Evolutionary conservation across 169 alveolate species (phyloP).

Genomic region (Besnoitia besnoiti): DNA sequence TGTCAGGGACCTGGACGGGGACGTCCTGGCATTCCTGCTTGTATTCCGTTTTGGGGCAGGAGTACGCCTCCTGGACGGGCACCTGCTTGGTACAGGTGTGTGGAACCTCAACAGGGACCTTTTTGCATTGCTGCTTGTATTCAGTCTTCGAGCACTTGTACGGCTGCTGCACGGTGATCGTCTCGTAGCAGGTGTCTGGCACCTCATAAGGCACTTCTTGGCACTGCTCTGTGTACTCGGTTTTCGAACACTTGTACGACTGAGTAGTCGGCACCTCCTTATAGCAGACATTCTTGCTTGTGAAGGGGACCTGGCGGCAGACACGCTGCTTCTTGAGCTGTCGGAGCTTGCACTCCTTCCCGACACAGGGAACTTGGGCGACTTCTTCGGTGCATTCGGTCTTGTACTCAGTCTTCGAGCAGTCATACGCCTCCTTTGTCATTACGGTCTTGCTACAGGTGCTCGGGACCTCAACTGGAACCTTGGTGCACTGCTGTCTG

Average conservation of each 20-base stretch:
- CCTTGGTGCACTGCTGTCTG: constrained; percentile 51
- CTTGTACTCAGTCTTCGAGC: constrained; percentile 57
- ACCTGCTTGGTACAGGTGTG: constrained; percentile 40
- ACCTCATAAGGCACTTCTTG: constrained; percentile 54
- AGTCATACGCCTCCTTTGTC: constrained; percentile 48
- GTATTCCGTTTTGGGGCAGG: constrained; percentile 21
- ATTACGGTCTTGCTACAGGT: constrained; percentile 53
- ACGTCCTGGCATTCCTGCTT: constrained; percentile 3
- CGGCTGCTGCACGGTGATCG: constrained; percentile 42
- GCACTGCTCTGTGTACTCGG: constrained; percentile 17
- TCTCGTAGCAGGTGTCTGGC: constrained; percentile 44
- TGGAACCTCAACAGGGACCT: constrained; percentile 27
- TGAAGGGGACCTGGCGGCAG: constrained; percentile 47
- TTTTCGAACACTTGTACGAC: constrained; percentile 58
- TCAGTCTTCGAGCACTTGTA: constrained; percentile 50
- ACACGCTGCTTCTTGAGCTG: constrained; percentile 44
- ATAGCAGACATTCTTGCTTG: constrained; percentile 42
- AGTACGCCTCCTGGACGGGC: not conserved
- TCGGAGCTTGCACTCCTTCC: constrained; percentile 48
- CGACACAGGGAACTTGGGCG: constrained; percentile 51
- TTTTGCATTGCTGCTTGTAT: constrained; percentile 46
- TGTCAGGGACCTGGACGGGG: constrained; percentile 6
- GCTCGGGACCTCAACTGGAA: constrained; percentile 51
- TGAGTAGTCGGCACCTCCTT: constrained; percentile 36
- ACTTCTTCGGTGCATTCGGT: constrained; percentile 56